Conservation (phyloP, 2,329 filamentous ascomycete species). For the Cladosporium sp. region DNA sequence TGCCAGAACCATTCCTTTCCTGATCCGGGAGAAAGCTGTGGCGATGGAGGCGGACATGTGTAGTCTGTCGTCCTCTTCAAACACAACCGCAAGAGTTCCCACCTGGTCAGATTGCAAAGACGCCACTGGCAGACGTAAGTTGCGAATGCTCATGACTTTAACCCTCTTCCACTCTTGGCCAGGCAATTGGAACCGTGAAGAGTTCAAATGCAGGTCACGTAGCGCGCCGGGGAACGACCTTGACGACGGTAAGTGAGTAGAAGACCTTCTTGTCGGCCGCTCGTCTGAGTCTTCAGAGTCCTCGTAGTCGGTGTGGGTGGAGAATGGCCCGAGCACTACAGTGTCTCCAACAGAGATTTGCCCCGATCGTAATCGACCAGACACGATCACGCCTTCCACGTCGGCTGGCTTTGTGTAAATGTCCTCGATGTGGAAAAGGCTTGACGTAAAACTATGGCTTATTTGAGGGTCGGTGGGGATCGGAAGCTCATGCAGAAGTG, state of each 20-base stretch:
- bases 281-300: slow-evolving; percentile 42
- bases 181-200: slow-evolving; percentile 30
- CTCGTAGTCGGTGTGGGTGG: slow-evolving; percentile 33
- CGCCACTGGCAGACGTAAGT: slow-evolving; percentile 79
- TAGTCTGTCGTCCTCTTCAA: slow-evolving; percentile 41
- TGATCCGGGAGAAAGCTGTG: slow-evolving; percentile 43
- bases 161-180: slow-evolving; percentile 75
- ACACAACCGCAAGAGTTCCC: slow-evolving; percentile 79
- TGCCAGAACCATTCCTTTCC: slow-evolving; percentile 82
- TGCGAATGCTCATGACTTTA: slow-evolving; percentile 81
- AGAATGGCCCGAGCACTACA: slow-evolving; percentile 74
- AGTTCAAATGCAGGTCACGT: slow-evolving; percentile 32
- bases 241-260: slow-evolving; percentile 43
- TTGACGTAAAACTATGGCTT: not conserved
- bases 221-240: slow-evolving; percentile 53
- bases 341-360: slow-evolving; percentile 74
- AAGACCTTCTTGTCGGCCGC: slow-evolving; percentile 30
- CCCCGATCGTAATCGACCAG: slow-evolving; percentile 81
- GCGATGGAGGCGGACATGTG: slow-evolving; percentile 33
- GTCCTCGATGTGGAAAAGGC: slow-evolving; percentile 86
- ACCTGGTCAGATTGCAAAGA: slow-evolving; percentile 78
- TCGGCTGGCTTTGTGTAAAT: slow-evolving; percentile 67
- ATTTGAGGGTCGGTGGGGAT: slow-evolving; percentile 46
- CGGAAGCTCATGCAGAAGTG: slow-evolving; percentile 75
- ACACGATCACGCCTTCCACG: slow-evolving; percentile 62